These are phyloP conservation scores for Pichia sp. DNA, from an alignment of 1,139 yeast genomes.

Conservation along the genomic window DNA sequence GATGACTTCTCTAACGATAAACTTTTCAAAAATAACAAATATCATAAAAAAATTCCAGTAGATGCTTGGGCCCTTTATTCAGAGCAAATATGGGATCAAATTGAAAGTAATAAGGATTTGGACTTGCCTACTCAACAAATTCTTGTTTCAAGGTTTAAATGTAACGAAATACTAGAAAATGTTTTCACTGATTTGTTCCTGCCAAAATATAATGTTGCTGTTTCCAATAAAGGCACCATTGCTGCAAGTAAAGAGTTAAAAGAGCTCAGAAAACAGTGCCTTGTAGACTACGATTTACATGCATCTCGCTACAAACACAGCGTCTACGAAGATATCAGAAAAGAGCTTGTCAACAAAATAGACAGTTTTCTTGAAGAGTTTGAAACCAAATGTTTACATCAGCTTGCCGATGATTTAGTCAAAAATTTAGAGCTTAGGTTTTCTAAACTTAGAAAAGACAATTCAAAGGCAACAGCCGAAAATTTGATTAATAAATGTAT, in stretches of 20 bases:
- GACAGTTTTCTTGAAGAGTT: constrained; percentile 35
- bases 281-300: constrained; percentile 51
- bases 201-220: constrained; percentile 23
- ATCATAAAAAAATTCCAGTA: constrained; percentile 81
- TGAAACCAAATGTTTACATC: constrained; percentile 3
- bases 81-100: constrained; percentile 88
- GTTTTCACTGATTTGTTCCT: constrained; percentile 42
- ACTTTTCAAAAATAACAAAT: constrained; percentile 57
- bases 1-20: constrained; percentile 40
- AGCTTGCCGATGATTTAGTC: constrained; percentile 28
- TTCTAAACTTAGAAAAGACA: constrained; percentile 3
- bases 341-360: constrained; percentile 40
- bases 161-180: constrained; percentile 71
- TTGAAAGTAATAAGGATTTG: constrained; percentile 83
- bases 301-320: constrained; percentile 66
- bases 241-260: constrained; percentile 37
- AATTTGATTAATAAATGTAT: background rate
- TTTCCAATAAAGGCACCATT: constrained; percentile 13
- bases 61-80: constrained; percentile 97
- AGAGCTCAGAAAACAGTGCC: constrained; percentile 36
- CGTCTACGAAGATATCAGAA: constrained; percentile 60
- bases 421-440: constrained; percentile 14
- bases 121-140: constrained; percentile 96
- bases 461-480: constrained; percentile 1
- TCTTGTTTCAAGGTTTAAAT: constrained; percentile 86